Conservation (phyloP, 2,329 filamentous ascomycete species). For the Colletotrichum coccodes region DNA sequence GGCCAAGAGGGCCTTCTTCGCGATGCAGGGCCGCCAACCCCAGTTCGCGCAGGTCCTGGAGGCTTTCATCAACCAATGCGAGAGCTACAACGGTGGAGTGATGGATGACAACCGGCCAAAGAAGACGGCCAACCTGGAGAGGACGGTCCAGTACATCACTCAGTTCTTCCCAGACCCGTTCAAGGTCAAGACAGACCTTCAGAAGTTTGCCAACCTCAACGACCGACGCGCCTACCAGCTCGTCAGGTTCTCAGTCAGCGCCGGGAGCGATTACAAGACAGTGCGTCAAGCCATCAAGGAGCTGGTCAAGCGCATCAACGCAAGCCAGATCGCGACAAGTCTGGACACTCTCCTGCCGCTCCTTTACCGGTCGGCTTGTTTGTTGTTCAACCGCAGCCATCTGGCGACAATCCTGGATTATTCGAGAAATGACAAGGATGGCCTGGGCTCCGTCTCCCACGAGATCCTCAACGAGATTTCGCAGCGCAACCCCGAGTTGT, state of each 20-base stretch:
- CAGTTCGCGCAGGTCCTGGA: slow-evolving; percentile 78
- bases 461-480: slow-evolving; percentile 94
- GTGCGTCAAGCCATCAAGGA: slow-evolving; percentile 92
- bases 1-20: slow-evolving; percentile 89
- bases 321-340: slow-evolving; percentile 70
- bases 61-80: slow-evolving; percentile 84
- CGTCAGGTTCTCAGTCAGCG: slow-evolving; percentile 84
- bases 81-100: slow-evolving; percentile 89
- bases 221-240: slow-evolving; percentile 92
- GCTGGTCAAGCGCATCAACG: slow-evolving; percentile 82
- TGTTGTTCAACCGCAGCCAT: slow-evolving; percentile 95
- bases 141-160: slow-evolving; percentile 77
- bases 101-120: slow-evolving; percentile 77
- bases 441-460: slow-evolving; percentile 82
- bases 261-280: slow-evolving; percentile 91
- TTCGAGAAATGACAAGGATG: slow-evolving; percentile 84
- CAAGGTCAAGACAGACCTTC: slow-evolving; percentile 79
- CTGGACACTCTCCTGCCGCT: slow-evolving; percentile 85
- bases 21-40: slow-evolving; percentile 82
- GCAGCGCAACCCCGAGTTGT: slow-evolving; percentile 85
- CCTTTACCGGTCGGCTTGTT: slow-evolving; percentile 82
- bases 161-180: slow-evolving; percentile 80
- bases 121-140: slow-evolving; percentile 76
- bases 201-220: slow-evolving; percentile 91
- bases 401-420: slow-evolving; percentile 89